Conservation (phyloP, 2,329 filamentous ascomycete species). For the Akanthomyces uredinophilus region DNA sequence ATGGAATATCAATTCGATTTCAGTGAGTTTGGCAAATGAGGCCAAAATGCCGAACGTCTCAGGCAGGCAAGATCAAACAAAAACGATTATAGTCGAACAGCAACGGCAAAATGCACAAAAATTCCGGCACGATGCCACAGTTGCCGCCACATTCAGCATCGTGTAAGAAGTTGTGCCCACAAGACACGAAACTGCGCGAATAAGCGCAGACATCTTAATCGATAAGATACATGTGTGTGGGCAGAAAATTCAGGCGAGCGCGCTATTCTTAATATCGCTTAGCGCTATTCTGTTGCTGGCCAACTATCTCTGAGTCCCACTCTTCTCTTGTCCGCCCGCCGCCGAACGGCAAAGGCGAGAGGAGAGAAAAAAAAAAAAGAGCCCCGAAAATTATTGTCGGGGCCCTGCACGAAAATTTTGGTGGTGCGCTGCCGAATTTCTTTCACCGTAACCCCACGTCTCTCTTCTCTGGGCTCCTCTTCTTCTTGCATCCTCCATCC, state of each 20-base stretch:
- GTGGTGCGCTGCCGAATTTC: conserved; percentile 31
- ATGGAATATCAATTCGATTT: too few relatives aligned
- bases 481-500: conserved; percentile 21
- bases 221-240: conserved; percentile 7
- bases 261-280: conserved; percentile 19
- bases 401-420: conserved; percentile 26
- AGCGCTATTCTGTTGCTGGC: conserved; percentile 14
- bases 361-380: conserved; percentile 29
- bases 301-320: neutral
- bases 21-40: too few relatives aligned
- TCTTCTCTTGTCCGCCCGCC: neutral
- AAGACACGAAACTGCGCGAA: neutral
- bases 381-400: conserved; percentile 28
- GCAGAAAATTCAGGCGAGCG: conserved; percentile 26
- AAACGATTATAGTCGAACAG: too few relatives aligned
- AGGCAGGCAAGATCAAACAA: too few relatives aligned
- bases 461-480: conserved; percentile 20
- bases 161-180: neutral
- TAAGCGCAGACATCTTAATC: conserved; percentile 6
- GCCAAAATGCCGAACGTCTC: too few relatives aligned
- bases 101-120: too few relatives aligned
- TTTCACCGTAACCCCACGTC: conserved; percentile 34
- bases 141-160: neutral
- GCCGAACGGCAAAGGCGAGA: neutral
- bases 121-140: too few relatives aligned